These are phyloP conservation scores for Alternaria brassicicola DNA, from an alignment of 2,329 filamentous ascomycete species.

Conservation along the genomic window DNA sequence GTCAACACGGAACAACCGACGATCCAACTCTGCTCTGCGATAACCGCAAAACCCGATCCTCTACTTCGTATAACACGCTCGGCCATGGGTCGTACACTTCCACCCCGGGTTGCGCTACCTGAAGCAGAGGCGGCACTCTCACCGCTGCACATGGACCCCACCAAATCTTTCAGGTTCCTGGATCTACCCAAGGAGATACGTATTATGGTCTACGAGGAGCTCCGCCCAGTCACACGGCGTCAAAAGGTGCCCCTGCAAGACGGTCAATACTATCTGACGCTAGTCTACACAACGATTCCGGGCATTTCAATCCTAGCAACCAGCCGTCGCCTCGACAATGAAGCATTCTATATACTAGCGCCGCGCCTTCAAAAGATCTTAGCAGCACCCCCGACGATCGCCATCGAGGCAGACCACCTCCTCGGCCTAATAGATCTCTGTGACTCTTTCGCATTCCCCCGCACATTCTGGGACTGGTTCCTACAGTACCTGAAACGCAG, in stretches of 20 bases:
- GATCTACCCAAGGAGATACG: constrained; percentile 15
- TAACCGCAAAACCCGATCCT: background rate
- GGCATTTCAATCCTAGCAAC: constrained; percentile 8
- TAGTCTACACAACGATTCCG: constrained; percentile 5
- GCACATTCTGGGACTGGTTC: background rate
- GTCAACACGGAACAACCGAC: background rate
- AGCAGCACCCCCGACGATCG: background rate
- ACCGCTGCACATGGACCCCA: fast-evolving
- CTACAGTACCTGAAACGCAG: background rate
- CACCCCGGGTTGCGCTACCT: background rate
- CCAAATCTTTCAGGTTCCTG: constrained; percentile 8
- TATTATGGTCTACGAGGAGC: constrained; percentile 10
- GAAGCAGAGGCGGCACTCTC: background rate
- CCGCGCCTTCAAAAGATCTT: background rate
- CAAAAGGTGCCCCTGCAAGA: background rate
- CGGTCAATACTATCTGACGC: background rate
- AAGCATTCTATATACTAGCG: constrained; percentile 3
- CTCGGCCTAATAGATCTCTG: background rate
- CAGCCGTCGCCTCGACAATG: background rate
- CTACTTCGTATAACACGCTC: background rate
- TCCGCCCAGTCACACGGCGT: background rate
- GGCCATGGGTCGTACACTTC: background rate
- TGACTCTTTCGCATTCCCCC: background rate
- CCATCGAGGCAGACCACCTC: background rate
- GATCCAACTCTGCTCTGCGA: background rate